These are phyloP conservation scores for Dryas integrifolia DNA, from an alignment of 331 rosid genomes.

Conservation along the genomic window DNA sequence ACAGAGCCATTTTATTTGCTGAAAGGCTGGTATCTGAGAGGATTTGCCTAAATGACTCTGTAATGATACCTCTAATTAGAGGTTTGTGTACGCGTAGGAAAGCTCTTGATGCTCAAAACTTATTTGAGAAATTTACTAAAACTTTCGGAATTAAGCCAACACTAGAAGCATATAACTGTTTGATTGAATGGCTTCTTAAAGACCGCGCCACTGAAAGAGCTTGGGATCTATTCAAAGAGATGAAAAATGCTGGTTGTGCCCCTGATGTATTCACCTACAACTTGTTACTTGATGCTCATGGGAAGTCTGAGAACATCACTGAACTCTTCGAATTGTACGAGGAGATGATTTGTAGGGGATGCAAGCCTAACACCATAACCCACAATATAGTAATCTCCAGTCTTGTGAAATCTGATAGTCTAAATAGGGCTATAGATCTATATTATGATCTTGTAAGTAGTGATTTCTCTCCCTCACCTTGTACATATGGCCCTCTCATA, in stretches of 20 bases:
- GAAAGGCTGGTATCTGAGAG: constrained; percentile 54
- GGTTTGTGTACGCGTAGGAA: constrained; percentile 55
- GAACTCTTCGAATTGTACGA: constrained; percentile 64
- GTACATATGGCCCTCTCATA: constrained; percentile 84
- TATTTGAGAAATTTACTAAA: constrained; percentile 65
- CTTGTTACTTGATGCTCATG: constrained; percentile 70
- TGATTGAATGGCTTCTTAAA: constrained; percentile 76
- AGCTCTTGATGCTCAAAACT: constrained; percentile 56
- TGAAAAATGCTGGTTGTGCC: constrained; percentile 67
- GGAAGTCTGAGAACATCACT: constrained; percentile 63
- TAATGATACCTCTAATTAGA: constrained; percentile 64
- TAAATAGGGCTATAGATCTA: constrained; percentile 63
- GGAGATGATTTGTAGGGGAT: constrained; percentile 65
- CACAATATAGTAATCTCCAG: constrained; percentile 76
- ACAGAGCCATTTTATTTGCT: constrained; percentile 56
- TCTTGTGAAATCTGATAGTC: constrained; percentile 56
- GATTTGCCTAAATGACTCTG: constrained; percentile 58
- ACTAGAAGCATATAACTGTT: constrained; percentile 63
- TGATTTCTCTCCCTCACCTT: constrained; percentile 85
- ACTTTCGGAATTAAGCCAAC: constrained; percentile 61
- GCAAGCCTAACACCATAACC: constrained; percentile 74
- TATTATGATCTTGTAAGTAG: constrained; percentile 77
- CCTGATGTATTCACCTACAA: constrained; percentile 84
- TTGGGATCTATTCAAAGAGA: constrained; percentile 66
- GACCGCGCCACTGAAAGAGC: constrained; percentile 44